phyloP scores from a whole-genome alignment of 2,329 filamentous ascomycete genomes.

The Sphaerulina vaccinii region DNA sequence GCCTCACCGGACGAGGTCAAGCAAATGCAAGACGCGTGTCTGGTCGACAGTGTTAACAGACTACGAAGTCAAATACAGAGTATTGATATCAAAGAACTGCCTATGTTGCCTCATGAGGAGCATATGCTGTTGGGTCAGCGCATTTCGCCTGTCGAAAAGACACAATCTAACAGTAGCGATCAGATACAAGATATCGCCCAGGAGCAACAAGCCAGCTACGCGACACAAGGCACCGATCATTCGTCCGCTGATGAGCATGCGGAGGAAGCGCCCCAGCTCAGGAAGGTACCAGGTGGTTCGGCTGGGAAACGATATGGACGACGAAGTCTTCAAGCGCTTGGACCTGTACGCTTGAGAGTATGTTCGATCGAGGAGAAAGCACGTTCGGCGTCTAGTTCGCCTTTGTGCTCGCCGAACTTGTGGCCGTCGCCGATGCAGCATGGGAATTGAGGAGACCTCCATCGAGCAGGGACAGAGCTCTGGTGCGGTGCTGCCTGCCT shows the following conservation, averaged over 20 bases:
- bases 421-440: too few relatives aligned
- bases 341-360: neutral
- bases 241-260: neutral
- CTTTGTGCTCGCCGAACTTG: too few relatives aligned
- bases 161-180: neutral
- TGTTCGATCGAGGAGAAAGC: neutral
- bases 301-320: neutral
- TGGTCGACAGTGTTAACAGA: neutral
- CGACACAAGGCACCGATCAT: too few relatives aligned
- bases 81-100: neutral
- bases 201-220: too few relatives aligned
- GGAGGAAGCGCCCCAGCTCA: neutral
- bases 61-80: neutral
- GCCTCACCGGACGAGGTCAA: neutral
- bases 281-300: neutral
- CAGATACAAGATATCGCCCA: too few relatives aligned
- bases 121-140: neutral
- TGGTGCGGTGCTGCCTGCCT: too few relatives aligned
- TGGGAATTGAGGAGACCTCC: neutral
- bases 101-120: neutral
- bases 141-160: neutral
- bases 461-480: neutral
- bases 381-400: neutral
- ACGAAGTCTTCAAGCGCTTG: neutral
- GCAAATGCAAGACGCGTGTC: neutral